These are phyloP conservation scores for Irpex sp. DNA, from an alignment of 1,284 basidiomycete genomes.

Conservation along the genomic window DNA sequence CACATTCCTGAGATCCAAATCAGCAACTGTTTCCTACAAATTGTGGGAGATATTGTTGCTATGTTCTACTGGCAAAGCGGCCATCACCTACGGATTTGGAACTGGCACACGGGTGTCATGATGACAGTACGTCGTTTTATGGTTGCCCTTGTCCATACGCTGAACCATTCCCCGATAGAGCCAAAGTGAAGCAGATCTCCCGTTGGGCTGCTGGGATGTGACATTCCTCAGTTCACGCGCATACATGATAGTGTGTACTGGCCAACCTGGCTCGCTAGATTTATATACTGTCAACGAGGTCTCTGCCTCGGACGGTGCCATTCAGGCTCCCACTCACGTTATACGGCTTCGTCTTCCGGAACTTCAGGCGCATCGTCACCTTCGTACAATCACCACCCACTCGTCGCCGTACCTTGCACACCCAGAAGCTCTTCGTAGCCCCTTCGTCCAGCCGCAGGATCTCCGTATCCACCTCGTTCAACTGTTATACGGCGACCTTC, in stretches of 20 bases:
- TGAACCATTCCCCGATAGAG: conserved; percentile 18
- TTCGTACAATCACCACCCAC: conserved; percentile 21
- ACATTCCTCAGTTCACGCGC: conserved; percentile 41
- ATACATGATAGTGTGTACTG: conserved; percentile 34
- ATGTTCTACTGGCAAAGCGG: conserved; percentile 35
- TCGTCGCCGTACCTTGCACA: conserved; percentile 33
- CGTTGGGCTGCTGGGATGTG: conserved; percentile 34
- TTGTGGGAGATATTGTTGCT: conserved; percentile 47
- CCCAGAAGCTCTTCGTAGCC: conserved; percentile 15
- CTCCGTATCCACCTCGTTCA: conserved; percentile 41
- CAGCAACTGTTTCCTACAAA: conserved; percentile 36
- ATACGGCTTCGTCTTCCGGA: conserved; percentile 9
- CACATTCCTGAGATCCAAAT: conserved; percentile 16
- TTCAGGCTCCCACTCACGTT: conserved; percentile 19
- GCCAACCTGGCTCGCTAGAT: conserved; percentile 30
- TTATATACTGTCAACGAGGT: conserved; percentile 31
- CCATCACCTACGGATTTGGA: conserved; percentile 43
- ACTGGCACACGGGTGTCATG: conserved; percentile 43
- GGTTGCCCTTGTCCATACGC: background rate
- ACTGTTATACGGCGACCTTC: conserved; percentile 27
- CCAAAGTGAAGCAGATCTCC: conserved; percentile 20
- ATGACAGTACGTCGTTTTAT: conserved; percentile 36
- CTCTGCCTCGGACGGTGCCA: background rate
- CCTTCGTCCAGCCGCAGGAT: conserved; percentile 33
- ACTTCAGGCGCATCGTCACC: conserved; percentile 3